phyloP scores from a whole-genome alignment of 768 basidiomycete species.

The Pulveroboletus sp. region DNA sequence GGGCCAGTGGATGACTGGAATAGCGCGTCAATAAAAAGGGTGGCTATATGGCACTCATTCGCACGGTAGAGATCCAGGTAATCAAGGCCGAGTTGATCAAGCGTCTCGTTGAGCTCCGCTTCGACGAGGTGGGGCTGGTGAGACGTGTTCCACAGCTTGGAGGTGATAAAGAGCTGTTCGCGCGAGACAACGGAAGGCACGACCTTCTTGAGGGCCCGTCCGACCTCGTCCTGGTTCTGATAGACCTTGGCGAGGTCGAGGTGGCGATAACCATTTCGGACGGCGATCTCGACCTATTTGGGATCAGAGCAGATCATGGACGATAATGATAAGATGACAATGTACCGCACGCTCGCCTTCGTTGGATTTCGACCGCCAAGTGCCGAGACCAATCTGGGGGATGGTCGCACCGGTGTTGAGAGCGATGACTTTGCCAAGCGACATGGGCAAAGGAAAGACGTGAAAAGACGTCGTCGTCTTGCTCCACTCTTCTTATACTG shows the following conservation, averaged over 20 bases:
- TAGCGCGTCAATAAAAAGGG: not conserved
- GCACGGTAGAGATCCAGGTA: constrained; percentile 82
- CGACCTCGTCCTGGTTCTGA: constrained; percentile 76
- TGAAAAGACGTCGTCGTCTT: not conserved
- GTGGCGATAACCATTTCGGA: constrained; percentile 77
- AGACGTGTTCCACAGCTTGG: constrained; percentile 79
- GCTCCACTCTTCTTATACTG: not conserved
- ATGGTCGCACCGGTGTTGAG: constrained; percentile 51
- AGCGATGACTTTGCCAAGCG: constrained; percentile 35
- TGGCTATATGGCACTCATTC: constrained; percentile 23
- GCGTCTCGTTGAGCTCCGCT: constrained; percentile 73
- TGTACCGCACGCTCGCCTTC: constrained; percentile 72
- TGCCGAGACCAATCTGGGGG: constrained; percentile 81
- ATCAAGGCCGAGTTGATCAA: constrained; percentile 65
- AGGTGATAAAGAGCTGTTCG: constrained; percentile 78
- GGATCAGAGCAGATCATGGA: not conserved
- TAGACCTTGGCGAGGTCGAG: constrained; percentile 84
- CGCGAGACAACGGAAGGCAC: constrained; percentile 76
- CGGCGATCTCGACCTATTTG: constrained; percentile 69
- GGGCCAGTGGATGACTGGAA: constrained; percentile 78
- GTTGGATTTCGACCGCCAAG: constrained; percentile 72
- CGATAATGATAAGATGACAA: constrained; percentile 11
- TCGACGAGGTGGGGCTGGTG: constrained; percentile 68
- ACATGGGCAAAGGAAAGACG: constrained; percentile 35
- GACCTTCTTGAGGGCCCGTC: constrained; percentile 71